Evolutionary conservation across 495 filamentous ascomycete genomes (phyloP).

Genomic region (Rostrohypoxylon terebratum): DNA sequence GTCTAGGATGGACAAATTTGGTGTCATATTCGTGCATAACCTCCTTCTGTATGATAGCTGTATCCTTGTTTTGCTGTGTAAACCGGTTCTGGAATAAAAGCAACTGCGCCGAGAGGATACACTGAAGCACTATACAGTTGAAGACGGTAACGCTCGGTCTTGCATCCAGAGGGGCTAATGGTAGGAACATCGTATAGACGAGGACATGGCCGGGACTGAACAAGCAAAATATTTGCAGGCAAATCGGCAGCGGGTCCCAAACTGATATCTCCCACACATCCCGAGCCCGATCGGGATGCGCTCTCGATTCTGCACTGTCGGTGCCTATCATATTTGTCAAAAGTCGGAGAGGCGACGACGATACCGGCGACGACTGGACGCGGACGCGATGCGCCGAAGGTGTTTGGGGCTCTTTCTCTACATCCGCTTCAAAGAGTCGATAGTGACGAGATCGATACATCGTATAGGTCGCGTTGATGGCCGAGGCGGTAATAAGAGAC

Average conservation of each 20-base stretch:
- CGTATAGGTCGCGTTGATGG: conserved; percentile 82
- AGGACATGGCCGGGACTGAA: conserved; percentile 94
- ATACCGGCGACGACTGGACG: conserved; percentile 86
- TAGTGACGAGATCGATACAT: conserved; percentile 87
- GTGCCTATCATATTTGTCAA: conserved; percentile 72
- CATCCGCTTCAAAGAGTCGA: conserved; percentile 87
- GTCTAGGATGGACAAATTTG: conserved; percentile 92
- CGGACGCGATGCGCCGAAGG: conserved; percentile 90
- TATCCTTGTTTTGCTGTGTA: conserved; percentile 86
- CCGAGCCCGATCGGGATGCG: conserved; percentile 82
- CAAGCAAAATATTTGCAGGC: conserved; percentile 83
- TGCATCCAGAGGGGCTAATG: conserved; percentile 77
- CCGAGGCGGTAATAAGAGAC: conserved; percentile 71
- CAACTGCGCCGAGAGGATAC: conserved; percentile 82
- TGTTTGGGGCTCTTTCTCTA: conserved; percentile 79
- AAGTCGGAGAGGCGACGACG: conserved; percentile 82
- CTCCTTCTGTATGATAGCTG: conserved; percentile 84
- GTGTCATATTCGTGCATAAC: conserved; percentile 95
- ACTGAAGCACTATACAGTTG: conserved; percentile 76
- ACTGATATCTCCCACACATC: conserved; percentile 96
- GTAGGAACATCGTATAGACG: conserved; percentile 88
- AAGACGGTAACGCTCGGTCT: conserved; percentile 86
- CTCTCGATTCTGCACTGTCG: conserved; percentile 75
- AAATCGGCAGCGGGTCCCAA: conserved; percentile 92
- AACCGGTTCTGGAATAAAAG: conserved; percentile 75